These are phyloP conservation scores for Dendrobium catenatum DNA, from an alignment of 106 monocot species.

Conservation along the genomic window DNA sequence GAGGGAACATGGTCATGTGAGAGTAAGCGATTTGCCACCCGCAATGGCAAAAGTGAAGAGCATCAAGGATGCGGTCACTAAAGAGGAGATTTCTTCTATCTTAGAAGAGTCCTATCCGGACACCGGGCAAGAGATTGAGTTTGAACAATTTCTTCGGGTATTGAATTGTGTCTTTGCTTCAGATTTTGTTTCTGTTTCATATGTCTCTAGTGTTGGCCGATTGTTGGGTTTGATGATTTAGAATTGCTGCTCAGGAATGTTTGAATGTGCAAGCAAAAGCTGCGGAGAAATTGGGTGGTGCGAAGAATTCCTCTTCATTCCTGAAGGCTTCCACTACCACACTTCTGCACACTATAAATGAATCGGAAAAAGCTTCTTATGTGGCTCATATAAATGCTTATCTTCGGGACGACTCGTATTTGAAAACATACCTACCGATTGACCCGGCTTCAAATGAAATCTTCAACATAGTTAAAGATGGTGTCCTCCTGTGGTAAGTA, in stretches of 20 bases:
- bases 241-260: slow-evolving; percentile 34
- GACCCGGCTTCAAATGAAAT: slow-evolving; percentile 59
- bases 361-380: slow-evolving; percentile 79
- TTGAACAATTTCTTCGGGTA: slow-evolving; percentile 78
- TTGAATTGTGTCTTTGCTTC: background rate
- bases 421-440: slow-evolving; percentile 62
- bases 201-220: background rate
- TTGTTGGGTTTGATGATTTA: background rate
- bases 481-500: slow-evolving; percentile 81
- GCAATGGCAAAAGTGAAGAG: slow-evolving; percentile 60
- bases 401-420: slow-evolving; percentile 62
- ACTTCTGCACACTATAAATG: slow-evolving; percentile 66
- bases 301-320: slow-evolving; percentile 56
- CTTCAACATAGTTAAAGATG: slow-evolving; percentile 72
- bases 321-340: slow-evolving; percentile 71
- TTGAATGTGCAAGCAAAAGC: slow-evolving; percentile 43
- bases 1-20: slow-evolving; percentile 39
- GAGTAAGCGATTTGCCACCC: slow-evolving; percentile 39
- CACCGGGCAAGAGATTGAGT: slow-evolving; percentile 51
- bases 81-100: slow-evolving; percentile 48
- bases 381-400: slow-evolving; percentile 80
- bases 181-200: background rate
- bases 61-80: slow-evolving; percentile 42
- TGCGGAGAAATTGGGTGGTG: slow-evolving; percentile 30
- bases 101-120: slow-evolving; percentile 52